These are phyloP conservation scores for Caryopteris hybrid DNA, from an alignment of 305 asterid species.

Conservation along the genomic window DNA sequence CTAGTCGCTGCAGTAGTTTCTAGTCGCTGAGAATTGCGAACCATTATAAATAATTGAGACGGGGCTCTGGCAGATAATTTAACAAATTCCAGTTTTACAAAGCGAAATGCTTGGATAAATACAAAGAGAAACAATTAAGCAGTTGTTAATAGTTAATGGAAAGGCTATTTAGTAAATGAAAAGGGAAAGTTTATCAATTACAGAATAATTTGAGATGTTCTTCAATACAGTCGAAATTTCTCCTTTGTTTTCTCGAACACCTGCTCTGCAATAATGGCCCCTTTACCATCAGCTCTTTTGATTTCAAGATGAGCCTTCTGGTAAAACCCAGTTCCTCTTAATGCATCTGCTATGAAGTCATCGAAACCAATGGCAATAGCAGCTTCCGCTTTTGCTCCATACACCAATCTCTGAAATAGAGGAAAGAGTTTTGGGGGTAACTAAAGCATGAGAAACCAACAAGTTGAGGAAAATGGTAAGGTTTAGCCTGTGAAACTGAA, in stretches of 20 bases:
- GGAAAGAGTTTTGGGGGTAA: background rate
- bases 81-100: no score
- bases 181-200: background rate
- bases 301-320: slow-evolving; percentile 85
- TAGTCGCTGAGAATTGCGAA: no score
- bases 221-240: slow-evolving; percentile 64
- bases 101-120: background rate
- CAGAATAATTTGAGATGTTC: slow-evolving; percentile 9
- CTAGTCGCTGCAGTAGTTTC: no score
- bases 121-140: slow-evolving; percentile 8
- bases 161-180: slow-evolving; percentile 7
- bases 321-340: slow-evolving; percentile 89
- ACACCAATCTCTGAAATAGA: slow-evolving; percentile 72
- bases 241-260: slow-evolving; percentile 95
- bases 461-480: background rate
- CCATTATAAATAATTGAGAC: no score
- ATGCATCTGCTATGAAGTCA: slow-evolving; percentile 91
- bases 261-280: slow-evolving; percentile 78
- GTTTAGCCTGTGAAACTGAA: background rate
- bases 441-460: no score
- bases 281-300: slow-evolving; percentile 78
- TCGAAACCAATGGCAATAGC: slow-evolving; percentile 96
- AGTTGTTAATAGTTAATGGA: background rate
- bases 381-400: slow-evolving; percentile 98
- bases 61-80: no score